Evolutionary conservation across 495 filamentous ascomycete genomes (phyloP), one percentile per base, ranked within the genome.

Genomic region (Chaetomium tenue): DNA sequence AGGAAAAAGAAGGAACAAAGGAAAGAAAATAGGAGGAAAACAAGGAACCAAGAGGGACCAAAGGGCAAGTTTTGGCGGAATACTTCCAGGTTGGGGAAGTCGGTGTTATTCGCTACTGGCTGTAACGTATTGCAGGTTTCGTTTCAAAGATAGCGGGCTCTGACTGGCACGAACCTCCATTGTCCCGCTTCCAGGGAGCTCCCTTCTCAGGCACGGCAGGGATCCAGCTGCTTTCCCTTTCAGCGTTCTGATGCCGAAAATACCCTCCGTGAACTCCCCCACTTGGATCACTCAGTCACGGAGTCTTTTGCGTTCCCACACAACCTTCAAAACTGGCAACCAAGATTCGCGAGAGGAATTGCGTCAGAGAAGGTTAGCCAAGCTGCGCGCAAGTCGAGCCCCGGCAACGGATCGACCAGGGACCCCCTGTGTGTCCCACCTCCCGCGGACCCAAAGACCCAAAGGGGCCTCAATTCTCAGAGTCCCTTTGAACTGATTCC

Each of bases 361-460:
- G 63, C 63, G 63, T 66, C 63, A 69, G 59, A 61, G 44, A 52
- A 22, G 55, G 60, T 48, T 64, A 13, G 64, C 57, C 63, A 69
- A 57, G 46, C 15, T 25, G 33, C 47, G 26, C 28, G 37, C 42
- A 28, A 52, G 20, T 42, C 51, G 23, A 16, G 51, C 25, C 60
- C 44, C 55, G 25, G 51, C 51, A 39, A 46, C 30, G 22, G 59
- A 53, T 48, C 59, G 55, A 25, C 55, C 53, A 46, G 33, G 48
- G 47, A n/a, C n/a, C 30, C 46, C 44, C n/a, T 54, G 48, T 54
- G 37, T 30, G 12, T 37, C 42, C 61, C 61, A 39, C 26, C n/a
- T n/a, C n/a, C 22, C 51, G 42, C 12, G 9, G 3, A 20, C 50
- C n/a, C n/a, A n/a, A n/a, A 26, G 59, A 48, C 37, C 58, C 16